Conservation (phyloP, 768 basidiomycete species). For the Trametes sanguinea region DNA sequence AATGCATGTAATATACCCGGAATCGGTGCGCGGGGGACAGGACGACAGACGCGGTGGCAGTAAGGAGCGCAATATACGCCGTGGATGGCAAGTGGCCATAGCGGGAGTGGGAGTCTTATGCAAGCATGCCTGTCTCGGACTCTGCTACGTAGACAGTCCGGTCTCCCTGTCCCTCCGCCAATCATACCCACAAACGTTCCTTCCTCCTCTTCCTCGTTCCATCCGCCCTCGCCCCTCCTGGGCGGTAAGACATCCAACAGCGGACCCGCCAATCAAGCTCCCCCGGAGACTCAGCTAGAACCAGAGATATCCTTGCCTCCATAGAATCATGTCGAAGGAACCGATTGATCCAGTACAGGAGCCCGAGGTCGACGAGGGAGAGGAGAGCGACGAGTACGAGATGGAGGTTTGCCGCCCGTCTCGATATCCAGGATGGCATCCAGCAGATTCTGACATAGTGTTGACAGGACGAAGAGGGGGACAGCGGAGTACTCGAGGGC, state of each 20-base stretch:
- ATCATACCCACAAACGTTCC: constrained; percentile 24
- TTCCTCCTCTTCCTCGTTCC: not conserved
- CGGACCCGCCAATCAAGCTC: not conserved
- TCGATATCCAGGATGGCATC: not conserved
- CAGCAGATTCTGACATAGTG: no score
- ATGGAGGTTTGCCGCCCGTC: constrained; percentile 15
- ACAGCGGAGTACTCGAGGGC: constrained; percentile 24
- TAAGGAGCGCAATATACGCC: not conserved
- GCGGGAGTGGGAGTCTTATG: constrained; percentile 21
- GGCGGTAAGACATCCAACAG: not conserved
- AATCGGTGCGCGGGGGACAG: no score
- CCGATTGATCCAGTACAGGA: constrained; percentile 16
- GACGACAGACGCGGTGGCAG: not conserved
- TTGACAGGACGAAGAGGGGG: constrained; percentile 29
- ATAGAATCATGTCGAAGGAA: constrained; percentile 17
- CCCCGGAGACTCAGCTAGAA: not conserved
- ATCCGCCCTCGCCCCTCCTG: not conserved
- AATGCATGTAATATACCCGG: no score
- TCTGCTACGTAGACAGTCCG: not conserved
- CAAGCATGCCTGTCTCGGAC: constrained; percentile 13
- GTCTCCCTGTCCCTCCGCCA: constrained; percentile 7
- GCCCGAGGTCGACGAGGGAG: constrained; percentile 23
- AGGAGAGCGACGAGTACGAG: constrained; percentile 37
- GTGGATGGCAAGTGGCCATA: not conserved
- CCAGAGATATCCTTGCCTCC: not conserved